Percentiles rank a stretch among this genome's conserved stretches.
Evolutionary conservation across 495 filamentous ascomycete species (phyloP).

Genomic region (Neurospora sp.): DNA sequence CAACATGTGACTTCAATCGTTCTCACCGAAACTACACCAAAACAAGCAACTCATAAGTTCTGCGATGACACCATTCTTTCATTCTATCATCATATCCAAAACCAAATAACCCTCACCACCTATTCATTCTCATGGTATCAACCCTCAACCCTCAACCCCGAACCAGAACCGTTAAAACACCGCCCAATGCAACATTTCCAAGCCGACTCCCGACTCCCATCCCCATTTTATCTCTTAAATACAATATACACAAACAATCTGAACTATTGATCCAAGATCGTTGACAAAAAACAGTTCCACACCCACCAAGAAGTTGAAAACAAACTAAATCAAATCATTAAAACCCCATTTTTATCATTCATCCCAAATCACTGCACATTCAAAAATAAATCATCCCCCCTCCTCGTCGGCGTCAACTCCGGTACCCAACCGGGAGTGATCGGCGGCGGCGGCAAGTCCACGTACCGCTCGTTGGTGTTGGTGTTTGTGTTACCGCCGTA

Average conservation of each 20-base stretch:
- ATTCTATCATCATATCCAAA: not conserved
- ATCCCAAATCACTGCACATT: slow-evolving; percentile 22
- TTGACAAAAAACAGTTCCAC: not conserved
- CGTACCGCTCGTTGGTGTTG: not conserved
- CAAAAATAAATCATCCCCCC: slow-evolving; percentile 36
- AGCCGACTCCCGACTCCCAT: not conserved
- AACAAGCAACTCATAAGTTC: not conserved
- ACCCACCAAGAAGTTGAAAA: not conserved
- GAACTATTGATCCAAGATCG: not conserved
- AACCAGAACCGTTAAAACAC: not conserved
- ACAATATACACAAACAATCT: not conserved
- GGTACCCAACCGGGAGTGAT: slow-evolving; percentile 42
- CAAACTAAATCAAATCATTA: not conserved
- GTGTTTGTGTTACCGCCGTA: not conserved
- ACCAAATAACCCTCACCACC: not conserved
- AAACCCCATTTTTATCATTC: not conserved
- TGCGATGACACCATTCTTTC: not conserved
- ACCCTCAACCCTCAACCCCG: not conserved
- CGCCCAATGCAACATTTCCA: not conserved
- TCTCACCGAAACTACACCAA: not conserved
- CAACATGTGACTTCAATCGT: not conserved
- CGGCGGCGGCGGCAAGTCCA: slow-evolving; percentile 21
- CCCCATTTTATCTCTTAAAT: not conserved
- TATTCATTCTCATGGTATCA: not conserved
- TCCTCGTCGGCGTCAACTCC: slow-evolving; percentile 36